phyloP scores from a whole-genome alignment of 2,329 filamentous ascomycete species.

The Cercospora sp. region DNA sequence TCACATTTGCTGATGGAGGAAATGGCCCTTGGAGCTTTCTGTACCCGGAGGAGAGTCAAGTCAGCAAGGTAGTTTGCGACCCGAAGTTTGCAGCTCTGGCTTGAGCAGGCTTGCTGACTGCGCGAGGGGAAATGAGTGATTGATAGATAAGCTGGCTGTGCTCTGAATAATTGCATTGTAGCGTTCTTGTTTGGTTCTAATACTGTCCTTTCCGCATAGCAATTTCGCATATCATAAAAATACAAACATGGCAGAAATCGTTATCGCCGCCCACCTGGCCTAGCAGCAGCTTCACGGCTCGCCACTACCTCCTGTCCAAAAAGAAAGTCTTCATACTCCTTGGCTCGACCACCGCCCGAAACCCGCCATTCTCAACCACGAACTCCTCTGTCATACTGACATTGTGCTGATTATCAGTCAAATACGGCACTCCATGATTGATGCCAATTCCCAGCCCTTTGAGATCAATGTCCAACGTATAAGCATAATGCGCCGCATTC shows the following conservation, averaged over 20 bases:
- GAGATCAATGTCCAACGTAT: too few species aligned
- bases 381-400: not conserved
- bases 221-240: not conserved
- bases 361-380: not conserved
- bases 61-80: constrained; percentile 19
- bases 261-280: not conserved
- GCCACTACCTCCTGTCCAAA: not conserved
- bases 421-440: not conserved
- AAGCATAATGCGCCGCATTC: constrained; percentile 1
- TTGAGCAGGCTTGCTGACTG: not conserved
- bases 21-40: constrained; percentile 18
- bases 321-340: not conserved
- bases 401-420: not conserved
- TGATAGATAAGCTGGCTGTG: too few species aligned
- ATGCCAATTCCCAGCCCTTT: too few species aligned
- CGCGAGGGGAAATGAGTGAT: not conserved
- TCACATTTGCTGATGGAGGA: constrained; percentile 21
- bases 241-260: not conserved
- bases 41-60: constrained; percentile 13
- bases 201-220: not conserved
- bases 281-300: not conserved
- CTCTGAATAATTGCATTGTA: too few species aligned
- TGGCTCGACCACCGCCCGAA: not conserved
- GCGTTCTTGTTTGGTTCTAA: not conserved
- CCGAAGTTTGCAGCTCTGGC: constrained; percentile 1